A percentile compares a stretch with the other conserved stretches of the same genome.
phyloP scores from a whole-genome alignment of 2,329 filamentous ascomycete genomes.

The Niveomyces coronatus region DNA sequence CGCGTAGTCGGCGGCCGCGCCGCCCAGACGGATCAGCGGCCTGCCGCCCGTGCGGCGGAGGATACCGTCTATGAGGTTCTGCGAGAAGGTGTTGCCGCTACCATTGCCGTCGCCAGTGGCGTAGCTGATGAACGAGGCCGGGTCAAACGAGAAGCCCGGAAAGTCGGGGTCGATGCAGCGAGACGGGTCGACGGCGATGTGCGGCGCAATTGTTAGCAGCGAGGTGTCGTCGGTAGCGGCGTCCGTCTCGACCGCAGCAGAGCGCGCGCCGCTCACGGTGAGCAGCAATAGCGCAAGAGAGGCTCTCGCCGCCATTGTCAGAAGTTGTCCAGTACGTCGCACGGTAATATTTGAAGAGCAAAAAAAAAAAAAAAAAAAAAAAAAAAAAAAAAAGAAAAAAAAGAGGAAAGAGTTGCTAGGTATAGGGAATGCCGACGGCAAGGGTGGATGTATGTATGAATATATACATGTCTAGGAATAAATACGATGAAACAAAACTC shows the following conservation, averaged over 20 bases:
- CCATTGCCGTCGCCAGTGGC: conserved; percentile 16
- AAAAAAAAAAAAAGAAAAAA: too few relatives aligned
- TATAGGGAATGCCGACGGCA: too few relatives aligned
- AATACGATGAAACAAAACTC: too few relatives aligned
- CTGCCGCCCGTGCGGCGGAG: conserved; percentile 24
- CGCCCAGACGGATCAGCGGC: conserved; percentile 25
- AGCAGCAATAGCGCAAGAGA: background rate
- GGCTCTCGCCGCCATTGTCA: background rate
- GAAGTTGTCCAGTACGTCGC: too few relatives aligned
- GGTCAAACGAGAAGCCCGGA: conserved; percentile 2
- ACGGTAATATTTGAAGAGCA: too few relatives aligned
- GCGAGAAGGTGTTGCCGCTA: conserved; percentile 22
- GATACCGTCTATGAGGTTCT: conserved; percentile 23
- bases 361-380: too few relatives aligned
- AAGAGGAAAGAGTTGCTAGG: too few relatives aligned
- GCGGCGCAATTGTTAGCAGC: background rate
- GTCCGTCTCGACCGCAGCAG: background rate
- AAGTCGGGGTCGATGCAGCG: conserved; percentile 6
- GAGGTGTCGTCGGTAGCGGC: conserved; percentile 4
- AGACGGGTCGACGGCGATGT: conserved; percentile 1
- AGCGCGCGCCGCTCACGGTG: background rate
- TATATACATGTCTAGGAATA: too few relatives aligned
- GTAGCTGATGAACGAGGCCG: conserved; percentile 6
- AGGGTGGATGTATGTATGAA: too few relatives aligned
- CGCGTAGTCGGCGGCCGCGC: conserved; percentile 26